These are phyloP conservation scores for Trichosanthes truncata DNA, from an alignment of 306 rosid genomes.

Conservation along the genomic window DNA sequence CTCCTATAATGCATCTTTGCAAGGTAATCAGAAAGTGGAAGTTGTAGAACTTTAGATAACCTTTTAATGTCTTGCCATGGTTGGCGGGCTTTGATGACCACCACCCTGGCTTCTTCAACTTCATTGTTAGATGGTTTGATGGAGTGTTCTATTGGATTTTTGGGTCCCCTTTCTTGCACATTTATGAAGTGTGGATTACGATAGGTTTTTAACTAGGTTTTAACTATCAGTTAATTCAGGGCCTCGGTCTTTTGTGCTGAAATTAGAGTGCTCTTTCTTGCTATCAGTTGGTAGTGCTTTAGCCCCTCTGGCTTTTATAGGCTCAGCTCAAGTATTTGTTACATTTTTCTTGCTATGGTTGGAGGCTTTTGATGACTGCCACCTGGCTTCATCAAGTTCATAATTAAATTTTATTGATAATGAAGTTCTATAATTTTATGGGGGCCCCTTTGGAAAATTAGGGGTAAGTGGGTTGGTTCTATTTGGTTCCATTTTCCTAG, in stretches of 20 bases:
- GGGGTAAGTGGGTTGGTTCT: neutral
- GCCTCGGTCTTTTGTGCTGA: neutral
- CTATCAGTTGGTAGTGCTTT: neutral
- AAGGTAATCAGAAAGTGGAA: conserved; percentile 35
- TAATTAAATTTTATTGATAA: neutral
- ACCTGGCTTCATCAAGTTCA: neutral
- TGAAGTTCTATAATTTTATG: neutral
- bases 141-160: neutral
- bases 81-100: neutral
- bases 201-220: neutral
- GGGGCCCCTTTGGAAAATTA: neutral
- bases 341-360: neutral
- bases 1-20: conserved; percentile 46
- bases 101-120: neutral
- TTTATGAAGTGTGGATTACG: neutral
- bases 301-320: neutral
- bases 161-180: neutral
- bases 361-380: neutral
- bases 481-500: neutral
- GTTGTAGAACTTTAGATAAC: neutral
- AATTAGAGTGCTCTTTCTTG: neutral
- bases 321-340: neutral
- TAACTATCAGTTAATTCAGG: neutral
- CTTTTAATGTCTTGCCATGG: neutral
- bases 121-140: neutral